These are phyloP conservation scores for Boletellus ananas DNA, from an alignment of 768 basidiomycete species.

Conservation along the genomic window DNA sequence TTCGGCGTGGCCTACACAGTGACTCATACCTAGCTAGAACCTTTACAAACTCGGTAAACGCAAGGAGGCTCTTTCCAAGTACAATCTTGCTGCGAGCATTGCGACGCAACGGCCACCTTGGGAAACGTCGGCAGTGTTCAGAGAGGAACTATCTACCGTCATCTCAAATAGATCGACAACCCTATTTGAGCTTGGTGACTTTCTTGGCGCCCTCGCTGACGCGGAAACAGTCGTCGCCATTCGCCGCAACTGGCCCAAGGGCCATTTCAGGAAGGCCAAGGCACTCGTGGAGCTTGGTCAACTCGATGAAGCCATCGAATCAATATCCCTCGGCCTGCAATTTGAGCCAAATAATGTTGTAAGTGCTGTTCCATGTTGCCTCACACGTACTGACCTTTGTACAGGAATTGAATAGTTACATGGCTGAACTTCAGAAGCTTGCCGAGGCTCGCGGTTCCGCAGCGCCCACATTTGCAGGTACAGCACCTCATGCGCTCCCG, in stretches of 20 bases:
- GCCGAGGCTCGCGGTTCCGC: slow-evolving; percentile 10
- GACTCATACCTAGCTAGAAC: slow-evolving; percentile 41
- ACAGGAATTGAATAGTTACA: slow-evolving; percentile 32
- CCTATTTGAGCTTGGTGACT: slow-evolving; percentile 72
- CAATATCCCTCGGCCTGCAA: slow-evolving; percentile 76
- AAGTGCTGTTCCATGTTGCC: slow-evolving; percentile 10
- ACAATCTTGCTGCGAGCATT: slow-evolving; percentile 72
- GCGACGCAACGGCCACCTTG: slow-evolving; percentile 83
- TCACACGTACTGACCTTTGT: slow-evolving; percentile 6
- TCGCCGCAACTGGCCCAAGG: slow-evolving; percentile 90
- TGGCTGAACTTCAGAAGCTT: slow-evolving; percentile 28
- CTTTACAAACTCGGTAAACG: slow-evolving; percentile 75
- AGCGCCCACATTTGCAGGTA: slow-evolving; percentile 1
- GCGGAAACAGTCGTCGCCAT: slow-evolving; percentile 87
- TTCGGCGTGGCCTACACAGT: slow-evolving; percentile 1
- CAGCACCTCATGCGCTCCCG: background rate
- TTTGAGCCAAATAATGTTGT: slow-evolving; percentile 74
- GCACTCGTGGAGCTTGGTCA: slow-evolving; percentile 72
- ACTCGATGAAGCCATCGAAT: slow-evolving; percentile 74
- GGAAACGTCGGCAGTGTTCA: slow-evolving; percentile 77
- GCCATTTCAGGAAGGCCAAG: slow-evolving; percentile 91
- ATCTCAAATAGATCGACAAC: slow-evolving; percentile 92
- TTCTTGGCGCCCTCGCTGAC: slow-evolving; percentile 75
- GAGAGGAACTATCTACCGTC: slow-evolving; percentile 88
- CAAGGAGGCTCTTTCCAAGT: slow-evolving; percentile 69